phyloP scores from a whole-genome alignment of 202 grass and related monocot genomes.

The Panicum hallii region DNA sequence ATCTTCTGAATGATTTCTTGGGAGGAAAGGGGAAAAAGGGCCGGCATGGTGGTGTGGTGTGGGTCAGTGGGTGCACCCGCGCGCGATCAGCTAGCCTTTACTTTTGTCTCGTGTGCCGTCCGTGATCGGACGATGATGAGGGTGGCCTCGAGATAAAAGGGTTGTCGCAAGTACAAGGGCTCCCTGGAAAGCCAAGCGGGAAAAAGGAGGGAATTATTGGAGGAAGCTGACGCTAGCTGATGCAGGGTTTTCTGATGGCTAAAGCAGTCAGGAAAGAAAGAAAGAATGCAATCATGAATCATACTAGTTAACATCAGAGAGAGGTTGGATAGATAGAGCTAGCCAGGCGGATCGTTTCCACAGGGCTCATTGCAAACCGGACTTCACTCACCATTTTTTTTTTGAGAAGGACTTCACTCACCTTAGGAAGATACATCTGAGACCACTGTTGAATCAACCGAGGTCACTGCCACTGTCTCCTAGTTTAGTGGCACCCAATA shows the following conservation, averaged over 20 bases:
- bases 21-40: constrained; percentile 1
- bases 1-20: constrained; percentile 37
- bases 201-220: constrained; percentile 31
- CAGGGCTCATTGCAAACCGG: not conserved
- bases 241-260: not conserved
- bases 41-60: not conserved
- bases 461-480: not conserved
- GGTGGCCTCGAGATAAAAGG: constrained; percentile 2
- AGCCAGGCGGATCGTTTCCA: not conserved
- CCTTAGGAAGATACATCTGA: not conserved
- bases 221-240: not conserved
- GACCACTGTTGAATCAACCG: not conserved
- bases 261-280: not conserved
- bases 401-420: too few species aligned
- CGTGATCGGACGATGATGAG: constrained; percentile 8
- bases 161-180: constrained; percentile 35
- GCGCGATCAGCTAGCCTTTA: not conserved
- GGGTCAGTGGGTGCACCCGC: not conserved
- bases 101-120: constrained; percentile 47
- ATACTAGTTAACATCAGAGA: not conserved
- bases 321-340: not conserved
- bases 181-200: constrained; percentile 18
- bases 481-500: not conserved
- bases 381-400: not conserved
- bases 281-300: too few species aligned